phyloP scores from a whole-genome alignment of 2,329 filamentous ascomycete species.

The Sporothrix mexicana region DNA sequence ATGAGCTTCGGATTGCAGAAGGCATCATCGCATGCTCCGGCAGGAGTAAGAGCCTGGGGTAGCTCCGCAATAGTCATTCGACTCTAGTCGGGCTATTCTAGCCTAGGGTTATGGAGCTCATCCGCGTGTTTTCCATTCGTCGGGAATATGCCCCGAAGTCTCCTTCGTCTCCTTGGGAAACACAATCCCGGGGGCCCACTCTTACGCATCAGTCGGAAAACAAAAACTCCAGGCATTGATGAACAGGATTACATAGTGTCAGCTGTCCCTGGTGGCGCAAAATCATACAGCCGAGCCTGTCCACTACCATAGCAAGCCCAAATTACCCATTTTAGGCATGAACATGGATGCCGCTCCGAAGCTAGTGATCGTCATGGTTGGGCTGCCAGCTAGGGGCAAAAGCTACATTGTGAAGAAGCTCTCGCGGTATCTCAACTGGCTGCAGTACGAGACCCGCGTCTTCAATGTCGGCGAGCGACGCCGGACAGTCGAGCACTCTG shows the following conservation, averaged over 20 bases:
- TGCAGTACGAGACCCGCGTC: not conserved
- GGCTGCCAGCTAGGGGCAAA: too few species aligned
- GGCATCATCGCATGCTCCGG: not conserved
- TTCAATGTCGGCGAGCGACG: not conserved
- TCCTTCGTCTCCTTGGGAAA: not conserved
- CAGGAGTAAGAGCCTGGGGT: not conserved
- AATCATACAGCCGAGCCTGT: not conserved
- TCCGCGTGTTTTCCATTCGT: too few species aligned
- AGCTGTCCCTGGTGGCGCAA: not conserved
- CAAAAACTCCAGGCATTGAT: not conserved
- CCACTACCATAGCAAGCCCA: not conserved
- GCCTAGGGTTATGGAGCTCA: not conserved
- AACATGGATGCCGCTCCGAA: not conserved
- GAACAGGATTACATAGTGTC: not conserved
- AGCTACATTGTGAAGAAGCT: too few species aligned
- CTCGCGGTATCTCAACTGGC: too few species aligned
- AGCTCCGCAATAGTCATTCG: not conserved
- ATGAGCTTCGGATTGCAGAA: not conserved
- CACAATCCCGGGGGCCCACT: not conserved
- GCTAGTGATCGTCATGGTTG: too few species aligned
- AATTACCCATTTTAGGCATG: not conserved
- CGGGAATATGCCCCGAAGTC: not conserved
- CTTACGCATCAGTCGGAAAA: not conserved
- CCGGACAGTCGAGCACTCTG: not conserved
- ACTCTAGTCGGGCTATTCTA: not conserved